phyloP scores from a whole-genome alignment of 208 protist genomes.

The Zelonia costaricensis region DNA sequence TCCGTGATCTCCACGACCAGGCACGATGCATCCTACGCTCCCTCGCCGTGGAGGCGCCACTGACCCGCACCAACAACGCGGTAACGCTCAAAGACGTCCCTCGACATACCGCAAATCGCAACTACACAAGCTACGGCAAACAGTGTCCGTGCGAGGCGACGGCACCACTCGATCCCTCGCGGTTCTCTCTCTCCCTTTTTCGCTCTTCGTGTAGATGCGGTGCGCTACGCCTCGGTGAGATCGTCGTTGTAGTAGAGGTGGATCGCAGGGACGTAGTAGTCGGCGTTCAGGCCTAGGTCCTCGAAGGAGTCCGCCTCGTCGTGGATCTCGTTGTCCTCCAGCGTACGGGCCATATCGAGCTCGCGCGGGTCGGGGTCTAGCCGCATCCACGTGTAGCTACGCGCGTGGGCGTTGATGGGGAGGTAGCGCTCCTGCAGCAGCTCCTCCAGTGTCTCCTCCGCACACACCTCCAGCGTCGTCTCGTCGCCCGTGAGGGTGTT shows the following conservation, averaged over 20 bases:
- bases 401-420: conserved; percentile 88
- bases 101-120: too few relatives aligned
- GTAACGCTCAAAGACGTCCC: too few relatives aligned
- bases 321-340: conserved; percentile 89
- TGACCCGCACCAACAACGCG: too few relatives aligned
- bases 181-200: too few relatives aligned
- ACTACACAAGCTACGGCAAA: too few relatives aligned
- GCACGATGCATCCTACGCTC: too few relatives aligned
- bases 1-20: too few relatives aligned
- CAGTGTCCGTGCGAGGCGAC: too few relatives aligned
- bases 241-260: conserved; percentile 96
- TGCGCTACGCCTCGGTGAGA: conserved; percentile 76
- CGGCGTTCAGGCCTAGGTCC: conserved; percentile 84
- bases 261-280: conserved; percentile 93
- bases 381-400: conserved; percentile 93
- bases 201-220: not conserved
- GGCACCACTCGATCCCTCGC: too few relatives aligned
- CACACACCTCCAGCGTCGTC: conserved; percentile 90
- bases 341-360: conserved; percentile 88
- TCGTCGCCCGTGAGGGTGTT: conserved; percentile 92
- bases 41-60: too few relatives aligned
- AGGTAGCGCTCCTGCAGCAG: conserved; percentile 91
- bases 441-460: conserved; percentile 91
- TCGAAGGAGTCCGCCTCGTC: conserved; percentile 93
- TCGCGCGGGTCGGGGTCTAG: conserved; percentile 71